Conservation (phyloP, 2,329 filamentous ascomycete genomes). For the Colletotrichum theobromicola region DNA sequence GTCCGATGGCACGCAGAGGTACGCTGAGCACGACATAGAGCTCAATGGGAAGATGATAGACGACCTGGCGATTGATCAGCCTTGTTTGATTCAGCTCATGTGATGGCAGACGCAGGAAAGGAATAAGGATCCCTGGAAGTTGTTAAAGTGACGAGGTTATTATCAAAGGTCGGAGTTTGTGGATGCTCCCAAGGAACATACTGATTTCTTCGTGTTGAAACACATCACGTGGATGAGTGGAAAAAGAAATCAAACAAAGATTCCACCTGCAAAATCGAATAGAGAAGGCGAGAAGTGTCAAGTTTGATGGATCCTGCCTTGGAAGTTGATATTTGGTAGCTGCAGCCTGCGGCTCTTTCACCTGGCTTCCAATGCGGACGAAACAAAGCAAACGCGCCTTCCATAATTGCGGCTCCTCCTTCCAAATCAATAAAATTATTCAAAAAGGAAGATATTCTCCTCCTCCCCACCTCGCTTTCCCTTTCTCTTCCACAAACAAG, state of each 20-base stretch:
- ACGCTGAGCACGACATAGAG: background rate
- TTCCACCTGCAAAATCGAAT: background rate
- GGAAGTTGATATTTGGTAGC: background rate
- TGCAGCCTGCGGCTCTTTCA: background rate
- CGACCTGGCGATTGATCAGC: background rate
- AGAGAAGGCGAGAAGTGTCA: background rate
- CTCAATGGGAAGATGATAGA: background rate
- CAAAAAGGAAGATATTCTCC: background rate
- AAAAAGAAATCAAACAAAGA: background rate
- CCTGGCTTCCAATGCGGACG: background rate
- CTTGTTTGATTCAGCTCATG: background rate
- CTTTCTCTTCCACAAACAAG: background rate
- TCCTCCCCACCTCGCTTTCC: background rate
- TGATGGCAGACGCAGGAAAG: background rate
- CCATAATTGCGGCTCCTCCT: background rate
- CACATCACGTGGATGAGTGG: background rate
- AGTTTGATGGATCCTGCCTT: background rate
- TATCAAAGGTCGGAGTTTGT: background rate
- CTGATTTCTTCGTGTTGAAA: background rate
- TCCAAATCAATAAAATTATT: background rate
- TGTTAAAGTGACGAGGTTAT: background rate
- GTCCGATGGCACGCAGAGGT: background rate
- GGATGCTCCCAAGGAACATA: background rate
- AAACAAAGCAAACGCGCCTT: background rate
- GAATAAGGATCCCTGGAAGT: background rate